Conservation (phyloP, 2,329 filamentous ascomycete species). For the Sporothrix brasiliensis region DNA sequence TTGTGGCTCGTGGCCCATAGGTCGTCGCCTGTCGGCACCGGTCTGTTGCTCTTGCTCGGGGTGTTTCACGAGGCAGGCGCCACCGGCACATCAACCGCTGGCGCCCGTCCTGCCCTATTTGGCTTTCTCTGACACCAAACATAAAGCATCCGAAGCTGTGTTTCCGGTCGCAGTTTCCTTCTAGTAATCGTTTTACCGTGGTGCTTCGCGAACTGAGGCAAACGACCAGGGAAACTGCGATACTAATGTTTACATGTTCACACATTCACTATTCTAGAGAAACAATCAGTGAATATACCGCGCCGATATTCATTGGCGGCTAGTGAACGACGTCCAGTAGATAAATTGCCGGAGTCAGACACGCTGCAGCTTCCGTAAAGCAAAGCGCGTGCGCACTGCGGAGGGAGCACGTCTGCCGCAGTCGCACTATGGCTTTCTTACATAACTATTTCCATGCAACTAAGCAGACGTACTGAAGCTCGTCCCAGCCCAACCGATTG, state of each 20-base stretch:
- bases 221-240: neutral
- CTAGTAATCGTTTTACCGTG: neutral
- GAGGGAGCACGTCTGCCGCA: neutral
- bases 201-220: neutral
- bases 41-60: neutral
- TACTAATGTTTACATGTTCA: neutral
- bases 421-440: neutral
- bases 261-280: neutral
- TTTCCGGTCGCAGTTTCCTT: slow-evolving; percentile 1
- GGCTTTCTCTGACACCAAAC: slow-evolving; percentile 11
- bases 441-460: neutral
- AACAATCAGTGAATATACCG: neutral
- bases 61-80: slow-evolving; percentile 21
- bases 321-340: too few species aligned
- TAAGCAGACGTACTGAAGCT: neutral
- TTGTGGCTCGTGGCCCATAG: too few species aligned
- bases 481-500: neutral
- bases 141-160: neutral
- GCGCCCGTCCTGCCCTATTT: slow-evolving; percentile 12
- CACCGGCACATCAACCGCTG: slow-evolving; percentile 11
- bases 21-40: neutral
- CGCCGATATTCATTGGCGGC: neutral
- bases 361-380: neutral
- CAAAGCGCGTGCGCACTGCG: too few species aligned
- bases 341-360: neutral